Evolutionary conservation across 495 filamentous ascomycete genomes (phyloP).

Genomic region (Sordaria brevicollis): DNA sequence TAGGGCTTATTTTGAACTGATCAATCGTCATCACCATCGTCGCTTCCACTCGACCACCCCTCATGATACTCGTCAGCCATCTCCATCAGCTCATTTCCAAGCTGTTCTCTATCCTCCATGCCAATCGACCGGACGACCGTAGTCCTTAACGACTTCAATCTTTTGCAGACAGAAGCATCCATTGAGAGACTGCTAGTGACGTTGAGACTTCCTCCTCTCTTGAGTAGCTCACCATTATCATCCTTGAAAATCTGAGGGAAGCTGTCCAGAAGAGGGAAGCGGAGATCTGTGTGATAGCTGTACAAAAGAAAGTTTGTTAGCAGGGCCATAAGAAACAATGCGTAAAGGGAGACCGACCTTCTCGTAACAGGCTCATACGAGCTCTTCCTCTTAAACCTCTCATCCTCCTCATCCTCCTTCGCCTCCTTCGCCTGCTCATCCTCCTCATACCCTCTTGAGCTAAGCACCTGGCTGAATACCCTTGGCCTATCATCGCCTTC

Average conservation of each 20-base stretch:
- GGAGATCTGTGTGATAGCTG: slow-evolving; percentile 42
- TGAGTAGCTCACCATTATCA: slow-evolving; percentile 24
- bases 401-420: slow-evolving; percentile 6
- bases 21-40: slow-evolving; percentile 64
- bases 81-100: slow-evolving; percentile 74
- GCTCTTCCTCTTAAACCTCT: slow-evolving; percentile 5
- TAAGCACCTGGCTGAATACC: slow-evolving; percentile 22
- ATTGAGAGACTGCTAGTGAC: slow-evolving; percentile 61
- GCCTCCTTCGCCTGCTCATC: slow-evolving; percentile 4
- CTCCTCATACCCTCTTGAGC: slow-evolving; percentile 9
- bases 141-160: slow-evolving; percentile 54
- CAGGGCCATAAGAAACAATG: neutral
- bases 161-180: slow-evolving; percentile 56
- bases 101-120: slow-evolving; percentile 69
- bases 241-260: slow-evolving; percentile 60
- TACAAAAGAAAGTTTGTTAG: neutral
- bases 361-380: slow-evolving; percentile 15
- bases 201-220: slow-evolving; percentile 29
- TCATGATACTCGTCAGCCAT: slow-evolving; percentile 83
- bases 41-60: slow-evolving; percentile 79
- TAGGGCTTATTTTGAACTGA: neutral
- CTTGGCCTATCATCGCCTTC: slow-evolving; percentile 8
- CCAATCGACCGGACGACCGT: slow-evolving; percentile 47
- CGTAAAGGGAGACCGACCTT: slow-evolving; percentile 6
- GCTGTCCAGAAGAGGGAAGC: slow-evolving; percentile 72